Base-by-base conservation (phyloP, 305 asterid genomes). In the Stenogyne calaminthoides region DNA sequence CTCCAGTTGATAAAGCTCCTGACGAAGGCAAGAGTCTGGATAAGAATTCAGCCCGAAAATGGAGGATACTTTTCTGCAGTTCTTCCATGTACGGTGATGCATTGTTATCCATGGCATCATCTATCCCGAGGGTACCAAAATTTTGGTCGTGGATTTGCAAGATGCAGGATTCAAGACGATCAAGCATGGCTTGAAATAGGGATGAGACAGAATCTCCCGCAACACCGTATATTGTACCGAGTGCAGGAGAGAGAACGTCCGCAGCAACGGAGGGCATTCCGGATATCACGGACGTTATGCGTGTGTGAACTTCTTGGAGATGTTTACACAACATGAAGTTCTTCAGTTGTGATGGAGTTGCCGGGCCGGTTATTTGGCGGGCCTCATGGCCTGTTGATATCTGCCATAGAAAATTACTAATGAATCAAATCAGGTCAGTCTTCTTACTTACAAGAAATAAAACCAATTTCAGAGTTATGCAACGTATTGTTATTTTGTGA, bases 71-170 rank as follows among this genome's bases (percentile, higher is more conserved):
- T 74, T 84, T 90, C 66, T 95, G 97, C 80, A 92, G 73, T 77
- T 95, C 98, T 79, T 95, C 99, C 98, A 92, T 90, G 87, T 95
- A 95, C 7, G 96, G 90, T 19, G 99, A 92, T 56, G 97, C 86
- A 58, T 88, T 90, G 75, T 74, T 84, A 68, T 92, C 97, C 90
- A 85, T 87, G 46, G 96, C 88, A 67, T 92, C 89, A 71, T 95
- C 99, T 82, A 94, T 70, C 60, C 92, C 88, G n/a, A 85, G 89
- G 15, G 85, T 82, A 42, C 85, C 86, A 14, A 95, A 95, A 78
- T 92, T 92, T 75, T 92, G 98, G 3, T 92, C 90, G 22, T 95
- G 99, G 61, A 95, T 95, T 78, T 89, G 92, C 77, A 95, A 60
- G 83, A 95, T 84, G 75, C 94, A 92, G 19, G 96, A 87, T 76